Evolutionary conservation across 2,329 filamentous ascomycete species (phyloP), one percentile per base, ranked within the genome.

Genomic region (Fusarium lateritium): DNA sequence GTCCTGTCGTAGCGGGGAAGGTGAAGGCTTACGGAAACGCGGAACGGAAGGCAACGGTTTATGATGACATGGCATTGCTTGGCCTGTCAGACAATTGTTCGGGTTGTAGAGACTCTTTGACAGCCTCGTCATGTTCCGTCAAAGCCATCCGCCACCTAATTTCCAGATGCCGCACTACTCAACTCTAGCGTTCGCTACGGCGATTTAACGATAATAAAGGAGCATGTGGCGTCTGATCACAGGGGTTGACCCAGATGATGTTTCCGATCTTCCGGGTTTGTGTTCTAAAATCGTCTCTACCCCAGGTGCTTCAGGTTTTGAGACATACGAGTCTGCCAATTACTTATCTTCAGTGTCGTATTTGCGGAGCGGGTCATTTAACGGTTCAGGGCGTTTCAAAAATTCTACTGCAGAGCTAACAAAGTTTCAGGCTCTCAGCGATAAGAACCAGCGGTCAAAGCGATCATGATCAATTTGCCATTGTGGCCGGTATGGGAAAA

Each of bases 211-310:
- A 60, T 22, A 31, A 40, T 34, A 22, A 19, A 9, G 8, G n/a
- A n/a, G 19, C 15, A 34, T 28, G 46, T 65, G 53, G 62, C 62
- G 62, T 14, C 7, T 40, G 38, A 28, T 65, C 31, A 51, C 60
- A 65, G 62, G 53, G 62, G 45, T 59, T 9, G 40, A 8, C 24
- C 19, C 38, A 45, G n/a, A 26, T n/a, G 21, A 13, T 28, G 39
- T 33, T 31, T 39, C 62, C 62, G 53, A 65, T 65, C 53, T 46
- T 39, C 61, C 54, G 36, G 38, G 19, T 34, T 45, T 34, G 34
- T 52, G 45, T 7, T 19, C n/a, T 17, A 36, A 17, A 28, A 56
- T 42, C 28, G n/a, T 50, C 33, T 17, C 10, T 31, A 31, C 28
- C 28, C 28, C 28, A 31, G 28, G 3, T 31, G 21, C 11, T 38